A percentile compares a stretch with the other conserved stretches of the same genome.
These are phyloP conservation scores for Hanseniaspora sp. DNA, from an alignment of 1,139 yeast genomes.

Conservation along the genomic window DNA sequence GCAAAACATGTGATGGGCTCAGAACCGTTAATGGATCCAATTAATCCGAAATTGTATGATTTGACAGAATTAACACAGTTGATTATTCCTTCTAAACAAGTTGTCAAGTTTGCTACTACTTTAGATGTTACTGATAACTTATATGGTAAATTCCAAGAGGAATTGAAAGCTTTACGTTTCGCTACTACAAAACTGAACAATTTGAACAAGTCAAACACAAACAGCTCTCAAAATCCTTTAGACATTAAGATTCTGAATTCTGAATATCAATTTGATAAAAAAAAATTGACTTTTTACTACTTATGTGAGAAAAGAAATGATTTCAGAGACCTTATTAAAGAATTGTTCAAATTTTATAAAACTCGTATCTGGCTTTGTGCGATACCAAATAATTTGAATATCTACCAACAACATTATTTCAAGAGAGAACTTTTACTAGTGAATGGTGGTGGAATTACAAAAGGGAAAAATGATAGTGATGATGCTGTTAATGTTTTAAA, in stretches of 20 bases:
- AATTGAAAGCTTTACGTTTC: slow-evolving; percentile 37
- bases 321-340: slow-evolving; percentile 83
- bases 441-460: background rate
- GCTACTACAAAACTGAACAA: slow-evolving; percentile 29
- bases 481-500: slow-evolving; percentile 21
- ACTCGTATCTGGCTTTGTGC: slow-evolving; percentile 98
- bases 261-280: slow-evolving; percentile 90
- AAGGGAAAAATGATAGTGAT: slow-evolving; percentile 7
- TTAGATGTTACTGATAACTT: slow-evolving; percentile 32
- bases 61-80: slow-evolving; percentile 30
- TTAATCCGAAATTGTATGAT: slow-evolving; percentile 29
- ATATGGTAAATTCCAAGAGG: slow-evolving; percentile 33
- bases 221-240: slow-evolving; percentile 16
- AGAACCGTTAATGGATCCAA: slow-evolving; percentile 17
- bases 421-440: background rate
- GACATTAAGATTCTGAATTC: slow-evolving; percentile 52
- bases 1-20: slow-evolving; percentile 13
- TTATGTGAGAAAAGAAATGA: slow-evolving; percentile 64
- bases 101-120: slow-evolving; percentile 43
- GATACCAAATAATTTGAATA: slow-evolving; percentile 35
- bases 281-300: slow-evolving; percentile 86
- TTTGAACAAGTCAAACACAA: background rate
- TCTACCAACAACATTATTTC: slow-evolving; percentile 17
- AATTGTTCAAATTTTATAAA: slow-evolving; percentile 82
- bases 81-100: slow-evolving; percentile 49